Percentiles rank a stretch among this genome's conserved stretches.
Evolutionary conservation across 2,329 filamentous ascomycete species (phyloP).

Genomic region (Trichoderma asperellum): DNA sequence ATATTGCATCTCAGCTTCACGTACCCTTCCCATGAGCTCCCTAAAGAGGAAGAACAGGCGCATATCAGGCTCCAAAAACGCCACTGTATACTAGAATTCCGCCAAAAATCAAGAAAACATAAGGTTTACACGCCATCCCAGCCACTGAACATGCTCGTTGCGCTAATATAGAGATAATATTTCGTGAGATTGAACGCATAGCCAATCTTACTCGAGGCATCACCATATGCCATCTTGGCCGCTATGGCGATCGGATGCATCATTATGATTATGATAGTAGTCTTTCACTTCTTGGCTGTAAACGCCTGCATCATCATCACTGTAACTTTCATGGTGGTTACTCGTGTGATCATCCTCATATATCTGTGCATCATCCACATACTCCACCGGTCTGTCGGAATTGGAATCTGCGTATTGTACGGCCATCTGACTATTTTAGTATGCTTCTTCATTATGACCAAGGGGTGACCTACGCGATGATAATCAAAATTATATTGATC

Average conservation of each 20-base stretch:
- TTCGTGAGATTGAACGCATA: neutral
- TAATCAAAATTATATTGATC: slow-evolving; percentile 60
- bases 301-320: slow-evolving; percentile 45
- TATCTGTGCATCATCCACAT: slow-evolving; percentile 57
- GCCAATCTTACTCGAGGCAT: slow-evolving; percentile 31
- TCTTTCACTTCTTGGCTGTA: slow-evolving; percentile 48
- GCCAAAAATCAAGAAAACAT: slow-evolving; percentile 27
- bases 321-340: slow-evolving; percentile 39
- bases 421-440: slow-evolving; percentile 43
- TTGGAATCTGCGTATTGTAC: slow-evolving; percentile 53
- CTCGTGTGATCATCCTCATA: slow-evolving; percentile 56
- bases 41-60: neutral
- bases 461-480: slow-evolving; percentile 50
- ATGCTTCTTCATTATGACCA: neutral
- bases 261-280: slow-evolving; percentile 47
- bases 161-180: neutral
- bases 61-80: slow-evolving; percentile 41
- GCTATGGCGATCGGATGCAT: slow-evolving; percentile 40
- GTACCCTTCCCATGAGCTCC: slow-evolving; percentile 27
- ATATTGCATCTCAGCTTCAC: slow-evolving; percentile 10
- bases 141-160: neutral
- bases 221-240: slow-evolving; percentile 52
- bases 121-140: neutral
- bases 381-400: slow-evolving; percentile 51
- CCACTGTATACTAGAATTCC: slow-evolving; percentile 42